Evolutionary conservation across 1,139 yeast genomes (phyloP), one percentile per base, ranked within the genome.

Genomic region (Starmera stellimalicola): DNA sequence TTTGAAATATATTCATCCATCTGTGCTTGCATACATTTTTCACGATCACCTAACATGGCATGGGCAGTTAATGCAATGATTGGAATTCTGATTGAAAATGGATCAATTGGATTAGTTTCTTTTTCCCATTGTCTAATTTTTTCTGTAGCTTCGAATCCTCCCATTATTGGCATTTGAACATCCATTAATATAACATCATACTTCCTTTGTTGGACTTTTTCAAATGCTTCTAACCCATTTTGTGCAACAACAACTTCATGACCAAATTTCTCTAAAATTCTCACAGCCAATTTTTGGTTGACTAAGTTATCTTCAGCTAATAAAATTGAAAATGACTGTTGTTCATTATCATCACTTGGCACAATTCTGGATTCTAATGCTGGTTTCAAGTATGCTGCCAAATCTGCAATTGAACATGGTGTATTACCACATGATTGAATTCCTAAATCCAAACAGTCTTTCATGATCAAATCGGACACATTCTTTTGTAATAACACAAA

Each of bases 101-200:
- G 56, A 34, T 47, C 48, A 18, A 48, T 45, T 22, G 70, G 63
- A 25, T 78, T 77, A n/a, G 84, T 84, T 55, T 79, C 83, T 62
- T 70, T 75, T 58, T 84, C 95, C 93, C 93, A 83, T 54, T 80
- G 88, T 47, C 94, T 65, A 36, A 84, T 84, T 54, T 76, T 73
- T 37, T 80, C 84, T 2, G 94, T 83, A 4, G 94, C 94, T 52
- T 84, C 94, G 54, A 84, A 84, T 0, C 95, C 95, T 30, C 94
- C 94, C 93, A 84, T 83, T 7, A 83, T 85, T 6, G 95, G 95
- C 95, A 84, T 84, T 57, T 84, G 94, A 28, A 84, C 94, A 62
- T 84, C 95, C 95, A 84, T 84, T 45, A 84, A 68, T 12, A 84
- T 84, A 33, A 80, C 91, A 51, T 84, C 94, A 54, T 77, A 83